These are phyloP conservation scores for Pezicula radicicola DNA, from an alignment of 2,329 filamentous ascomycete genomes.

Conservation along the genomic window DNA sequence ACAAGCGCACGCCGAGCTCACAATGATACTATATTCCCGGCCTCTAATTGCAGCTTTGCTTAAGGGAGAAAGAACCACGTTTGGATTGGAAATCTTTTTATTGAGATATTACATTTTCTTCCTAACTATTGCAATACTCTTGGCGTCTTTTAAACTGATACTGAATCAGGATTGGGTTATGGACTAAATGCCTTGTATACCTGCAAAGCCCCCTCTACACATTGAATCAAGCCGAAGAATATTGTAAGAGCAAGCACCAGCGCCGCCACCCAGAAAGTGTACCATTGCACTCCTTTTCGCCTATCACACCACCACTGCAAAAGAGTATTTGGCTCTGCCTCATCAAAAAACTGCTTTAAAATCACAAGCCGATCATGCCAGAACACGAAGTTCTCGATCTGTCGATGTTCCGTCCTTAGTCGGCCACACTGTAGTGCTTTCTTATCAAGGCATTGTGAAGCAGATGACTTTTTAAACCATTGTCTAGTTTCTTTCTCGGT, in stretches of 20 bases:
- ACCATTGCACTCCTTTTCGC: conserved; percentile 40
- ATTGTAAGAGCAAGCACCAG: conserved; percentile 31
- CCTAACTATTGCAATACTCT: too few species aligned
- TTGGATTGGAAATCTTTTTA: too few species aligned
- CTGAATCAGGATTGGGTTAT: not conserved
- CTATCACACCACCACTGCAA: conserved; percentile 41
- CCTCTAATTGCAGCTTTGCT: too few species aligned
- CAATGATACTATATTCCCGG: too few species aligned
- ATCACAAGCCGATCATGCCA: conserved; percentile 41
- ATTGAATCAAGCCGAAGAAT: conserved; percentile 38
- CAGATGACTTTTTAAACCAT: conserved; percentile 19
- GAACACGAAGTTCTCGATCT: conserved; percentile 31
- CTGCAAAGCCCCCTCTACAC: conserved; percentile 37
- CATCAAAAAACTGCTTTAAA: conserved; percentile 39
- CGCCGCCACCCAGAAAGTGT: conserved; percentile 40
- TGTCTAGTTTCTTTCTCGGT: conserved; percentile 17
- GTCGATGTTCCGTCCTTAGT: conserved; percentile 30
- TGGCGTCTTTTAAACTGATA: too few species aligned
- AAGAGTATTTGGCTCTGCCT: conserved; percentile 31
- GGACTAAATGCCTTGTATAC: conserved; percentile 26
- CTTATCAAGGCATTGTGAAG: conserved; percentile 24
- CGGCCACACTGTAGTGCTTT: conserved; percentile 24
- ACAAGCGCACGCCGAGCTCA: too few species aligned
- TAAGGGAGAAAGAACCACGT: too few species aligned
- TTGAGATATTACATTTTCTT: too few species aligned